Base-by-base conservation (phyloP, 768 basidiomycete species). In the Mycena latifolia region DNA sequence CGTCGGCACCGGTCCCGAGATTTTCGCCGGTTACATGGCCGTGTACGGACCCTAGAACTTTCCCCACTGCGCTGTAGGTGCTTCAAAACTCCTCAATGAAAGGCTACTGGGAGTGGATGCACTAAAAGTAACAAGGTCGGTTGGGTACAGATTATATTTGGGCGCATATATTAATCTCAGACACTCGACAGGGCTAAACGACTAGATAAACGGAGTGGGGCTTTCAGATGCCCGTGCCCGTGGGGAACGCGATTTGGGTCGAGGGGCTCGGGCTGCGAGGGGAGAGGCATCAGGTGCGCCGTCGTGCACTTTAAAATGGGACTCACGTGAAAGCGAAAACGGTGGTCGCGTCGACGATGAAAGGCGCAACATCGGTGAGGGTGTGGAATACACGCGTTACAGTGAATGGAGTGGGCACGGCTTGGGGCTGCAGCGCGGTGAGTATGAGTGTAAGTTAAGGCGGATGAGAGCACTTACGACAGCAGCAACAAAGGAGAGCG, bases 261-360 rank as follows among this genome's bases (percentile, higher is more conserved):
- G 61, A 33, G 18, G 61, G 61, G 52, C 61, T 62, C 24, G 61
- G 61, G 17, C 61, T 62, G 31, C 31, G 31, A 33, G 31, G 31
- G n/a, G n/a, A n/a, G 18, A 33, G 31, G 31, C 11, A 33, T 56
- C 43, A 15, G n/a, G 18, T 8, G 22, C 14, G 11, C 5, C 8
- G 7, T 9, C 12, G 1, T 27, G n/a, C 8, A 29, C 35, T 20
- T 11, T 5, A n/a, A n/a, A n/a, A n/a, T 17, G 14, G 11, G 35
- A 57, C 62, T 9, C 14, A 57, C 62, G 62, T 63, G 48, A 63
- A 63, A 8, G 47, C 43, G 9, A 63, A 50, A n/a, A 57, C 37
- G 9, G 62, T 63, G 1, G 62, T 63, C 17, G 27, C 5, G 15
- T 41, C 35, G 2, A 63, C 62, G n/a, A 63, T 63, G 48, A 56